Conservation (phyloP, 2,329 filamentous ascomycete genomes). For the Stagonosporopsis tanaceti region DNA sequence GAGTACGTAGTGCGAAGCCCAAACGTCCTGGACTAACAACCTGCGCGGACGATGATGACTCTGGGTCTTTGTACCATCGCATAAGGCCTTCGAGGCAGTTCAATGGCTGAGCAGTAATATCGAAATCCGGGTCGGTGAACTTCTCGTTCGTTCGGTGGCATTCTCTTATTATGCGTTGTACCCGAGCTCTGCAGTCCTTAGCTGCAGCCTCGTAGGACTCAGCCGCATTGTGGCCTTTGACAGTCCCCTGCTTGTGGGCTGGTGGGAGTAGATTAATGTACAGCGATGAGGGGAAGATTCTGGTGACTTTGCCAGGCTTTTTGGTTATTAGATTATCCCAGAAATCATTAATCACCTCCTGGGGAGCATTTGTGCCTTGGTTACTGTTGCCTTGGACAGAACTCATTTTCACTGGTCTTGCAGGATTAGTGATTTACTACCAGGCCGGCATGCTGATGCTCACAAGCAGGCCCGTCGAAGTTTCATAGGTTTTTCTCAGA, state of each 20-base stretch:
- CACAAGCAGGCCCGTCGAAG: background rate
- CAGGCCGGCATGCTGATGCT: background rate
- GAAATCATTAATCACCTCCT: constrained; percentile 73
- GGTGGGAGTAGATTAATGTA: constrained; percentile 60
- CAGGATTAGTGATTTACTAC: background rate
- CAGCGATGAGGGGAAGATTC: constrained; percentile 71
- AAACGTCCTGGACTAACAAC: constrained; percentile 24
- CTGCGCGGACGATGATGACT: constrained; percentile 59
- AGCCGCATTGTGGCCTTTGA: constrained; percentile 66
- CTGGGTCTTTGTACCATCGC: constrained; percentile 52
- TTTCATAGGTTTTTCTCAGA: background rate
- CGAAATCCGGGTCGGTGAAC: constrained; percentile 83
- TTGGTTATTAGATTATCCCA: constrained; percentile 74
- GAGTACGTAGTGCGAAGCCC: constrained; percentile 35
- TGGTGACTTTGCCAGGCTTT: constrained; percentile 74
- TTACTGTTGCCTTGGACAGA: constrained; percentile 26
- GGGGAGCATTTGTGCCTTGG: constrained; percentile 53
- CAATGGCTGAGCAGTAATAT: constrained; percentile 75
- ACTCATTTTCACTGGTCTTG: constrained; percentile 21
- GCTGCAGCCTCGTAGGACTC: constrained; percentile 77
- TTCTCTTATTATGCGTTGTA: constrained; percentile 63
- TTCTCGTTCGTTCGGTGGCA: constrained; percentile 82
- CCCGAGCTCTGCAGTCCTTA: constrained; percentile 69
- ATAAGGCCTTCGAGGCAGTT: constrained; percentile 44
- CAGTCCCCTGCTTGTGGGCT: constrained; percentile 55